Conservation (phyloP, 2,329 filamentous ascomycete species). For the Cladosporium sp. region DNA sequence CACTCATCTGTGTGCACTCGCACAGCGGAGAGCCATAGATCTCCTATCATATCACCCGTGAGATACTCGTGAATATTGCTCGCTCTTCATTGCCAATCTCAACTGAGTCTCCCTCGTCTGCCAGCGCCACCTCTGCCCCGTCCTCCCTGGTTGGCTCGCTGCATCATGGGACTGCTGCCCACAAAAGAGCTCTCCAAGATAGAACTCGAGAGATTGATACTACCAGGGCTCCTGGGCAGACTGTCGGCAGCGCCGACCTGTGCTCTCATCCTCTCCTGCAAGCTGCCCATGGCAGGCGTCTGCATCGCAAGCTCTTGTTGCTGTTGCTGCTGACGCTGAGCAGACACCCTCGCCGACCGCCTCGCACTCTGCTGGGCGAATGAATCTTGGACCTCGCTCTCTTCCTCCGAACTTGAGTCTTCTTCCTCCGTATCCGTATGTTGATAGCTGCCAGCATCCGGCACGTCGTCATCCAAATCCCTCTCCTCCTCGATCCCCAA, state of each 20-base stretch:
- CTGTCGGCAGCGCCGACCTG: slow-evolving; percentile 27
- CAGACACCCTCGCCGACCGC: slow-evolving; percentile 15
- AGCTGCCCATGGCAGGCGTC: slow-evolving; percentile 14
- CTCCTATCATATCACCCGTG: too few species aligned
- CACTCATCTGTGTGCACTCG: too few species aligned
- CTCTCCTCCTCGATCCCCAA: slow-evolving; percentile 30
- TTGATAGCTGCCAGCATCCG: slow-evolving; percentile 51
- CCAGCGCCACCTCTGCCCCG: slow-evolving; percentile 11
- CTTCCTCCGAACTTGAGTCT: slow-evolving; percentile 30
- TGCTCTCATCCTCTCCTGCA: slow-evolving; percentile 29
- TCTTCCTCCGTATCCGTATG: slow-evolving; percentile 52
- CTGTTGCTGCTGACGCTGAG: slow-evolving; percentile 33
- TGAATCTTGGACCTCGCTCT: slow-evolving; percentile 23
- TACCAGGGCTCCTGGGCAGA: slow-evolving; percentile 30
- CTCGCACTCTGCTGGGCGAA: slow-evolving; percentile 22
- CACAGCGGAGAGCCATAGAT: too few species aligned
- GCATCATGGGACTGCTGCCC: slow-evolving; percentile 33
- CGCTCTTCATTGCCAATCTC: not conserved
- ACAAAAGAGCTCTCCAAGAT: slow-evolving; percentile 35
- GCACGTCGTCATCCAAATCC: slow-evolving; percentile 47
- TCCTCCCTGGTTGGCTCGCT: slow-evolving; percentile 19
- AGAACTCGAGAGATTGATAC: slow-evolving; percentile 30
- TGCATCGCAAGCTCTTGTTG: not conserved
- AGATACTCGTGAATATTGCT: too few species aligned
- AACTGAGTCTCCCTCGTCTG: slow-evolving; percentile 6